Conservation (phyloP, 768 basidiomycete species). For the Phaeotremella fagi region DNA sequence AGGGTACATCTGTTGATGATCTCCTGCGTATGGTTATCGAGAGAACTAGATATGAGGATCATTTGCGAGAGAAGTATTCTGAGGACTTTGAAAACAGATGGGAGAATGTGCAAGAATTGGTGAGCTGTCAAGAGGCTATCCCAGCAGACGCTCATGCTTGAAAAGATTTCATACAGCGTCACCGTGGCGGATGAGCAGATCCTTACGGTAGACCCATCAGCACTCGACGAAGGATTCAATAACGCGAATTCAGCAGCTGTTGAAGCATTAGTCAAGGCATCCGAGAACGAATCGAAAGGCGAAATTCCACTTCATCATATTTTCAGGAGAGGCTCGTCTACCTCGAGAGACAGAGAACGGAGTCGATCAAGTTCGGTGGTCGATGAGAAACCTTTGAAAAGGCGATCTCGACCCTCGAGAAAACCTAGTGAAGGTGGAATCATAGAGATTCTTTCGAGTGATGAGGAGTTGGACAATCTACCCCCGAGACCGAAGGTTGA, state of each 20-base stretch:
- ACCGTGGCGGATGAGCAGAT: constrained; percentile 41
- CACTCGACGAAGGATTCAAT: constrained; percentile 22
- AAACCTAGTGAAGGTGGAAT: constrained; percentile 14
- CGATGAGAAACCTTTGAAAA: not conserved
- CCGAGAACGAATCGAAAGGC: constrained; percentile 8
- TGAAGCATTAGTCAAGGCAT: constrained; percentile 26
- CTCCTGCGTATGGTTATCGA: constrained; percentile 61
- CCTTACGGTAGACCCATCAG: constrained; percentile 52
- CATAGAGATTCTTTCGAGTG: constrained; percentile 35
- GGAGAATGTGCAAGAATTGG: constrained; percentile 81
- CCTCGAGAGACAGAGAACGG: not conserved
- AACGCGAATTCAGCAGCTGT: constrained; percentile 33
- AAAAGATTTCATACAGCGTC: constrained; percentile 44
- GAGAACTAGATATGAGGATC: constrained; percentile 61
- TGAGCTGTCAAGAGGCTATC: constrained; percentile 1
- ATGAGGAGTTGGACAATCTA: constrained; percentile 22
- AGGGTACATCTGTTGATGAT: constrained; percentile 62
- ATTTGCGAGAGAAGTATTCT: constrained; percentile 63
- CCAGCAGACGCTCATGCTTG: not conserved
- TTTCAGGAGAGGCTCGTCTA: constrained; percentile 24
- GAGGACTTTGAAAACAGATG: constrained; percentile 69
- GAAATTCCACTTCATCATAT: constrained; percentile 27
- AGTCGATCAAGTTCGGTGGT: constrained; percentile 9
- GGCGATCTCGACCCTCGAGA: constrained; percentile 7
- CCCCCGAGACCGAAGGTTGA: too few species aligned